Conservation (phyloP, 495 filamentous ascomycete species). For the Emericellopsis terricola region DNA sequence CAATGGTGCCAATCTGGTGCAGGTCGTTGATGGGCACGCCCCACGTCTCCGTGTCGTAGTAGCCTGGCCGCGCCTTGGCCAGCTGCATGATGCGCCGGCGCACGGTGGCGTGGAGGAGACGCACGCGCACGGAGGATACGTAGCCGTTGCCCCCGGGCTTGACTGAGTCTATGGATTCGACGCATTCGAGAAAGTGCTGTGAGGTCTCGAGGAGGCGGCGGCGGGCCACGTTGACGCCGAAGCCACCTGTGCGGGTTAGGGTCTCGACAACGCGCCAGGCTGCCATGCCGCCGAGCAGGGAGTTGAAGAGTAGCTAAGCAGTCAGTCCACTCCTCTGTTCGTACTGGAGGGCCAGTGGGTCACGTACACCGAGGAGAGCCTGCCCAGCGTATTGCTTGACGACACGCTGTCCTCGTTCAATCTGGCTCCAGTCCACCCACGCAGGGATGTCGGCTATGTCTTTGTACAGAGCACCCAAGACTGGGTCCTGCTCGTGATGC, state of each 20-base stretch:
- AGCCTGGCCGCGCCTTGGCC: conserved; percentile 30
- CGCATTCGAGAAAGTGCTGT: conserved; percentile 59
- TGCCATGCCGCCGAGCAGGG: conserved; percentile 47
- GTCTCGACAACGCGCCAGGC: conserved; percentile 52
- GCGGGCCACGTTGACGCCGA: conserved; percentile 48
- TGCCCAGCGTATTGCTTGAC: conserved; percentile 59
- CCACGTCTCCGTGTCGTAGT: conserved; percentile 39
- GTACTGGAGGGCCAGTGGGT: too few relatives aligned
- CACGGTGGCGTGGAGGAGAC: conserved; percentile 56
- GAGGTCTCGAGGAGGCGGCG: conserved; percentile 57
- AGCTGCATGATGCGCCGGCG: conserved; percentile 46
- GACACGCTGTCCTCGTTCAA: conserved; percentile 48
- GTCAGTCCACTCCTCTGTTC: conserved; percentile 2
- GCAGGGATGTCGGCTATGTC: conserved; percentile 51
- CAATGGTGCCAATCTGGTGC: conserved; percentile 53
- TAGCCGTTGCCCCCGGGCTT: conserved; percentile 51
- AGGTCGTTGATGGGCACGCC: conserved; percentile 62
- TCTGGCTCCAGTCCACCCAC: conserved; percentile 75
- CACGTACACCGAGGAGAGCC: conserved; percentile 32
- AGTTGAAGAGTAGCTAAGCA: conserved; percentile 40
- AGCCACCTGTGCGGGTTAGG: conserved; percentile 61
- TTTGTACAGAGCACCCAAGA: conserved; percentile 41
- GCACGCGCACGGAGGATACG: conserved; percentile 50
- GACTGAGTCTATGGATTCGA: conserved; percentile 42
- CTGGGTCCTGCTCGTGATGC: conserved; percentile 36